Conservation (phyloP, 2,329 filamentous ascomycete species). For the Macrophomina phaseolina region DNA sequence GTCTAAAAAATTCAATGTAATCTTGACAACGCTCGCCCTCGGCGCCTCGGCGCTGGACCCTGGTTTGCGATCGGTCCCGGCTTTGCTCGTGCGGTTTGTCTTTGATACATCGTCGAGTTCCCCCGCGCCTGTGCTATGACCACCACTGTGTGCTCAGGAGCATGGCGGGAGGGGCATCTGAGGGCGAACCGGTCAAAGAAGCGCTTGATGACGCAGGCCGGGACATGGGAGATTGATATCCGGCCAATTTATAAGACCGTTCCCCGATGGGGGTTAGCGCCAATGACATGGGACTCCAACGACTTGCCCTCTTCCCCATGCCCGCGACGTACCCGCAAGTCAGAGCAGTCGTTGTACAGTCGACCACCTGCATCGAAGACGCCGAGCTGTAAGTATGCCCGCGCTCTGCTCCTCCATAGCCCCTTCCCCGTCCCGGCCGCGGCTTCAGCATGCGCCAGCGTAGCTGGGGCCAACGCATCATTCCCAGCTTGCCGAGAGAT, state of each 20-base stretch:
- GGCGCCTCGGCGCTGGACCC: slow-evolving; percentile 13
- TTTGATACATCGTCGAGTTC: not conserved
- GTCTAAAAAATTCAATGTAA: slow-evolving; percentile 1
- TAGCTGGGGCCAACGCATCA: slow-evolving; percentile 26
- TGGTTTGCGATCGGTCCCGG: slow-evolving; percentile 16
- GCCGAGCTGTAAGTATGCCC: slow-evolving; percentile 20
- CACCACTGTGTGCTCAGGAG: slow-evolving; percentile 1
- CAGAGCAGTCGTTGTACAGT: slow-evolving; percentile 19
- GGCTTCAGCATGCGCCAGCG: slow-evolving; percentile 12
- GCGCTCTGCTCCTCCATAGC: not conserved
- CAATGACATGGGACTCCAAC: slow-evolving; percentile 19
- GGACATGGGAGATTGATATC: slow-evolving; percentile 24
- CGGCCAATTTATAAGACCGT: slow-evolving; percentile 27
- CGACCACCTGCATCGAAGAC: slow-evolving; percentile 20
- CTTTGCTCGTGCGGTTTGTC: not conserved
- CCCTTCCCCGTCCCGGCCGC: slow-evolving; percentile 1
- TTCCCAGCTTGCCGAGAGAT: slow-evolving; percentile 27
- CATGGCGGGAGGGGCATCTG: slow-evolving; percentile 13
- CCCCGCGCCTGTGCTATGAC: not conserved
- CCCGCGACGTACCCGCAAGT: slow-evolving; percentile 25
- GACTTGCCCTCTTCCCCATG: slow-evolving; percentile 28
- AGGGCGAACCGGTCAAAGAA: slow-evolving; percentile 7
- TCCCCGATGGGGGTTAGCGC: slow-evolving; percentile 24
- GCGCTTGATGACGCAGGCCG: slow-evolving; percentile 17
- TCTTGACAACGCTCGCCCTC: slow-evolving; percentile 3